Conservation (phyloP, 2,329 filamentous ascomycete species). For the Colletotrichum paranaense region DNA sequence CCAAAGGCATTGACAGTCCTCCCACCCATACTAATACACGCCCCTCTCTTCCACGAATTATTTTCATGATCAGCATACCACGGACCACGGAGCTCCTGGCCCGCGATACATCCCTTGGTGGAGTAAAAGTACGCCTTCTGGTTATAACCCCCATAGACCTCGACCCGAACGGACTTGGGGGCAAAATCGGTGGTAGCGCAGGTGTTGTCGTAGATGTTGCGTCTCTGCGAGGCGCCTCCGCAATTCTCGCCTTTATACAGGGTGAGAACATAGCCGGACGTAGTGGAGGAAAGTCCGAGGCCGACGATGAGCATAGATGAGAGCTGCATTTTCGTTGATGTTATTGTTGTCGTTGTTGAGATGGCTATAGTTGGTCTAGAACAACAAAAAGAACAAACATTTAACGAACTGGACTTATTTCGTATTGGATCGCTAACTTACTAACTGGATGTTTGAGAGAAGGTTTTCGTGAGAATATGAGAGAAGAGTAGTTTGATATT, state of each 20-base stretch:
- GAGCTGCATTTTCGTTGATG: neutral
- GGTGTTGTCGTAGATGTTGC: slow-evolving; percentile 3
- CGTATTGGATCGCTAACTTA: too few species aligned
- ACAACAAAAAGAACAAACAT: too few species aligned
- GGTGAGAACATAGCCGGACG: slow-evolving; percentile 14
- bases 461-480: too few species aligned
- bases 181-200: neutral
- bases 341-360: too few species aligned
- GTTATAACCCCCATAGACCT: neutral
- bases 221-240: neutral
- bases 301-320: neutral
- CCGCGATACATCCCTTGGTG: neutral
- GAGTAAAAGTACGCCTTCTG: neutral
- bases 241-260: neutral
- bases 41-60: slow-evolving; percentile 2
- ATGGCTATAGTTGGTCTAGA: too few species aligned
- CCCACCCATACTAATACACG: neutral
- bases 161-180: neutral
- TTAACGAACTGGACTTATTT: too few species aligned
- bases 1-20: neutral
- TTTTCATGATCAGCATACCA: neutral
- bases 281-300: neutral
- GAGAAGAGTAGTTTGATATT: too few species aligned
- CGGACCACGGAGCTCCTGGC: neutral
- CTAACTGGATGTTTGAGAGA: too few species aligned